Base-by-base conservation (phyloP, 371 early-diverging fungal genomes). In the Syncephalastrum contaminatum region DNA sequence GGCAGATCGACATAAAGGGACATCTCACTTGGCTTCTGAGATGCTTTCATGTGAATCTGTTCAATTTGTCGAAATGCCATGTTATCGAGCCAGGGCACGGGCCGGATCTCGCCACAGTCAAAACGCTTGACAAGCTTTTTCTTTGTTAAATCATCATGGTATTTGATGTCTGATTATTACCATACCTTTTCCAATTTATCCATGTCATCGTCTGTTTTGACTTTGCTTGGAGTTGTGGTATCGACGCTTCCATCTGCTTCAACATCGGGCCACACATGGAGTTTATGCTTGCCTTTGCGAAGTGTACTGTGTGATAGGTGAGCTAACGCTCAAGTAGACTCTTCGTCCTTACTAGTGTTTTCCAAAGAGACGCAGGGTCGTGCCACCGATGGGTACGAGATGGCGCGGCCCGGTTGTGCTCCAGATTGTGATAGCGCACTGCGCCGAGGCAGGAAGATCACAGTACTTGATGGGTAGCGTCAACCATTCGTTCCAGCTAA, bases 401-500 rank as follows among this genome's bases (percentile, higher is more conserved):
- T 89, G 83, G 46, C 91, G 76, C 39, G 95, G 94, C 0, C 86
- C 89, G 7, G 74, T 66, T 45, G 86, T 78, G 56, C 90, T 88
- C 94, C 93, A 95, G 6, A 95, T 80, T 7, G 88, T 88, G 40
- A 97, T 75, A 8, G 79, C 81, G 39, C 92, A 69, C 51, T 85
- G 84, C 0, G 94, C 80, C 20, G 85, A 81, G 4, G 83, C 64
- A 0, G 96, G 93, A 25, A 97, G 65, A 65, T 95, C 93, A 20
- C 84, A 71, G 72, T 92, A 94, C 63, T 84, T 88, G 51, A 95
- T 77, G 2, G 97, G 96, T 39, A 97, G 70, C 14, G 81, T 76
- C 22, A 97, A 66, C 96, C 96, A 95, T 76, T 95, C 95, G 66
- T 93, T 88, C 94, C 94, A 94, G 10, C 90, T 73, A 54, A 19